These are phyloP conservation scores for Alternaria novae-zelandiae DNA, from an alignment of 2,329 filamentous ascomycete species.

Conservation along the genomic window DNA sequence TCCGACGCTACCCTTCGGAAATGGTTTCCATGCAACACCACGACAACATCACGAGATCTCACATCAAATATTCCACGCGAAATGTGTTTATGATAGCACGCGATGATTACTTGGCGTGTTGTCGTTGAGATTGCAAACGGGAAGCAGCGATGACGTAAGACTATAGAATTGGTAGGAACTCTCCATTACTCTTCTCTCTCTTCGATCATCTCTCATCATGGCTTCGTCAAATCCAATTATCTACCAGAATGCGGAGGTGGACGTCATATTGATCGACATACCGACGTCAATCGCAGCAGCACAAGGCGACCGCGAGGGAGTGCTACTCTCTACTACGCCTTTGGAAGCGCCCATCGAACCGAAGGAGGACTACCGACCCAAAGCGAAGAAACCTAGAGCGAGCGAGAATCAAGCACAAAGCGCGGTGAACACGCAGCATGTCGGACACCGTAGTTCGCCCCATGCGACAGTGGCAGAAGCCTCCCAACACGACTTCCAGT, in stretches of 20 bases:
- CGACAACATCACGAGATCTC: neutral
- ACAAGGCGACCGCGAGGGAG: slow-evolving; percentile 59
- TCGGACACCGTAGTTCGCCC: neutral
- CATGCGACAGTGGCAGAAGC: neutral
- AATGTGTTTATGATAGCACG: neutral
- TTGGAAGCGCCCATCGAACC: slow-evolving; percentile 56
- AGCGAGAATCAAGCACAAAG: slow-evolving; percentile 47
- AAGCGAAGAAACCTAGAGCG: slow-evolving; percentile 53
- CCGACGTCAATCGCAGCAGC: slow-evolving; percentile 72
- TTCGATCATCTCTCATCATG: neutral
- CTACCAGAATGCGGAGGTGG: slow-evolving; percentile 58
- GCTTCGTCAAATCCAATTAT: slow-evolving; percentile 50
- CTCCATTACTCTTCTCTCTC: neutral
- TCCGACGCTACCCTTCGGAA: slow-evolving; percentile 18
- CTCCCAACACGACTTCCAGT: slow-evolving; percentile 2
- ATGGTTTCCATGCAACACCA: slow-evolving; percentile 8
- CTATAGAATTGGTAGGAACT: neutral
- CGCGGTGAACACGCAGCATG: slow-evolving; percentile 42
- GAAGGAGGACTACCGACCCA: slow-evolving; percentile 60
- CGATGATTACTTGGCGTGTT: neutral
- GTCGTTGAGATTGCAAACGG: neutral
- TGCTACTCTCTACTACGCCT: slow-evolving; percentile 56
- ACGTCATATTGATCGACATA: slow-evolving; percentile 70
- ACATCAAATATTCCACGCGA: neutral
- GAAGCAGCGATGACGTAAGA: neutral